These are phyloP conservation scores for Salix koriyanagi DNA, from an alignment of 345 rosid species.

Conservation along the genomic window DNA sequence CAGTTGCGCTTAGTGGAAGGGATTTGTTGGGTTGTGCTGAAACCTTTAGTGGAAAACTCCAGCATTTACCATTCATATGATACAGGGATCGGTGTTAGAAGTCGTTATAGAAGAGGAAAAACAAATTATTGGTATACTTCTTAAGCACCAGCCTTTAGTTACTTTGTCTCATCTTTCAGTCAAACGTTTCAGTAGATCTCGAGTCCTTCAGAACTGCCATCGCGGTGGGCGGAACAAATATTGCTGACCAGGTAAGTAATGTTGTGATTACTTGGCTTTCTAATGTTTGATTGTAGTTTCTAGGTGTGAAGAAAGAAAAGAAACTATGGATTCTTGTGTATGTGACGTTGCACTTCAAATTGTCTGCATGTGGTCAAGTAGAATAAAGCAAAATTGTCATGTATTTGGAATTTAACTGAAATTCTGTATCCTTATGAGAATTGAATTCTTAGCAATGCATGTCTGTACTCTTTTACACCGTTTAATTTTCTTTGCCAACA, in stretches of 20 bases:
- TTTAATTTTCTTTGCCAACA: neutral
- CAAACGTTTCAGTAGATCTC: constrained; percentile 36
- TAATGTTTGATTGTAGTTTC: neutral
- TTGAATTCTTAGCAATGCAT: neutral
- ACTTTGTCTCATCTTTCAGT: constrained; percentile 13
- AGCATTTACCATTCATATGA: constrained; percentile 38
- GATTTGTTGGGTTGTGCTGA: constrained; percentile 39
- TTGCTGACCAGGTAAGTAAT: constrained; percentile 32
- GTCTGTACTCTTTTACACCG: neutral
- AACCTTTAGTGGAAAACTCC: constrained; percentile 43
- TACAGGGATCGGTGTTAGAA: constrained; percentile 18
- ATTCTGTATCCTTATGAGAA: neutral
- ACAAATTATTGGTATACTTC: too few relatives aligned
- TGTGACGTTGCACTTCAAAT: neutral
- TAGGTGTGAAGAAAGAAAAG: neutral
- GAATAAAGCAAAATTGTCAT: neutral
- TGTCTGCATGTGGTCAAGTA: neutral
- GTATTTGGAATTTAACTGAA: neutral
- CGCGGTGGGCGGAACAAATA: constrained; percentile 42
- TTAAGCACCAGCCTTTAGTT: neutral
- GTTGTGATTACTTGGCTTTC: neutral
- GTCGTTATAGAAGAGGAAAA: too few relatives aligned
- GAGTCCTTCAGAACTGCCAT: constrained; percentile 37
- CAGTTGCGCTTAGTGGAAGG: constrained; percentile 27
- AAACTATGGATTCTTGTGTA: neutral